Evolutionary conservation across 306 rosid genomes (phyloP).

Genomic region (Gastrolobium bilobum): DNA sequence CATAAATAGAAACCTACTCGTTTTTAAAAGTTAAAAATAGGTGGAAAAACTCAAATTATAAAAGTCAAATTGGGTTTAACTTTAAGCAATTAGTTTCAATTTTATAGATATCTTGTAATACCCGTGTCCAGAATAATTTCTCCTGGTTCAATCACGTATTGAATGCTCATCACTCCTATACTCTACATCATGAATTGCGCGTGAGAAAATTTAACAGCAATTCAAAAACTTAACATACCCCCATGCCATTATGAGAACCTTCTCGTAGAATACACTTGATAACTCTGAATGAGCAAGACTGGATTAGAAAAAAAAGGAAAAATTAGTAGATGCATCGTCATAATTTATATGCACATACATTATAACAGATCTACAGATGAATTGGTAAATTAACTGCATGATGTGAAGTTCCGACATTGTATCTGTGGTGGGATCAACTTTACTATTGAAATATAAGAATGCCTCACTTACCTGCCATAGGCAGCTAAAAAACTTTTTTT

Average conservation of each 20-base stretch:
- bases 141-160: background rate
- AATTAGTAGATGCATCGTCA: background rate
- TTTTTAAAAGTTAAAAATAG: background rate
- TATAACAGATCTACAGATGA: background rate
- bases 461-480: background rate
- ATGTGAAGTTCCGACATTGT: background rate
- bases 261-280: slow-evolving; percentile 80
- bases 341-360: background rate
- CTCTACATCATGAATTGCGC: background rate
- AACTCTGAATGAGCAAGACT: slow-evolving; percentile 88
- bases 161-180: slow-evolving; percentile 19
- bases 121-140: background rate
- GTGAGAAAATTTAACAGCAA: slow-evolving; percentile 8
- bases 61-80: background rate
- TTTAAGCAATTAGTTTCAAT: background rate
- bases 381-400: background rate
- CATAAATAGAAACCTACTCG: background rate
- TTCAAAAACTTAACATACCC: slow-evolving; percentile 45
- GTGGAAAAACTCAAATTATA: background rate
- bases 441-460: background rate
- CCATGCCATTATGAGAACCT: slow-evolving; percentile 69
- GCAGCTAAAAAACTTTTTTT: background rate
- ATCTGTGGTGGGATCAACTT: background rate
- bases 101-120: background rate
- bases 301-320: slow-evolving; percentile 38